These are phyloP conservation scores for Sarocladiaceae sp. DNA, from an alignment of 2,329 filamentous ascomycete genomes.

Conservation along the genomic window DNA sequence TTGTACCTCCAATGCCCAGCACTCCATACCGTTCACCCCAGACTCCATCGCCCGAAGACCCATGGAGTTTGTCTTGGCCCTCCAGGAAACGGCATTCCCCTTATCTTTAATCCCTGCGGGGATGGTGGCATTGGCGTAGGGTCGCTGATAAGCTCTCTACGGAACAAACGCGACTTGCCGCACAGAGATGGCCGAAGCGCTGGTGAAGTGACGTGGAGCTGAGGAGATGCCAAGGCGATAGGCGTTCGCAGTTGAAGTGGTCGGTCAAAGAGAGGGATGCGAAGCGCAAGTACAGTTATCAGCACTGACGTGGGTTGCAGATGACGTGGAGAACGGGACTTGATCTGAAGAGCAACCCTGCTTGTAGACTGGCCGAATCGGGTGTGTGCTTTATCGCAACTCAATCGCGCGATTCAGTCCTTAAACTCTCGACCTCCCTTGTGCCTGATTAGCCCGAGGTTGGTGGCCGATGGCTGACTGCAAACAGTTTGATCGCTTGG, in stretches of 20 bases:
- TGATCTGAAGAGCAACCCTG: no score
- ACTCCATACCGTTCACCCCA: not conserved
- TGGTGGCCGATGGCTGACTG: no score
- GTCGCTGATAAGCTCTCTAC: not conserved
- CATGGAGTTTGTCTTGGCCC: conserved; percentile 1
- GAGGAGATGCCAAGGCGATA: conserved; percentile 1
- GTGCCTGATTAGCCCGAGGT: no score
- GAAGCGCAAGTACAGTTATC: not conserved
- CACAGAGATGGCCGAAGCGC: no score
- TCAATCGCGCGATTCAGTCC: no score
- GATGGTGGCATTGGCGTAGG: no score
- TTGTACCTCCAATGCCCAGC: not conserved
- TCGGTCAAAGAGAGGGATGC: not conserved
- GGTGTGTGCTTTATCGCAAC: no score
- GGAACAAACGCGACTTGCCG: no score
- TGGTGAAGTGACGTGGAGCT: conserved; percentile 6
- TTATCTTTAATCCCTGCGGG: not conserved
- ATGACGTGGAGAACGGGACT: no score
- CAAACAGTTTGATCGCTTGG: no score
- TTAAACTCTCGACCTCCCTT: no score
- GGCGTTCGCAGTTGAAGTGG: not conserved
- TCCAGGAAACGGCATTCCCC: not conserved
- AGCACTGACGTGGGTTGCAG: not conserved
- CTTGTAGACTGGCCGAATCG: no score
- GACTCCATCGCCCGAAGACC: not conserved